phyloP scores from a whole-genome alignment of 176 grass and related monocot species.

The Hsuehochloa calcarea region DNA sequence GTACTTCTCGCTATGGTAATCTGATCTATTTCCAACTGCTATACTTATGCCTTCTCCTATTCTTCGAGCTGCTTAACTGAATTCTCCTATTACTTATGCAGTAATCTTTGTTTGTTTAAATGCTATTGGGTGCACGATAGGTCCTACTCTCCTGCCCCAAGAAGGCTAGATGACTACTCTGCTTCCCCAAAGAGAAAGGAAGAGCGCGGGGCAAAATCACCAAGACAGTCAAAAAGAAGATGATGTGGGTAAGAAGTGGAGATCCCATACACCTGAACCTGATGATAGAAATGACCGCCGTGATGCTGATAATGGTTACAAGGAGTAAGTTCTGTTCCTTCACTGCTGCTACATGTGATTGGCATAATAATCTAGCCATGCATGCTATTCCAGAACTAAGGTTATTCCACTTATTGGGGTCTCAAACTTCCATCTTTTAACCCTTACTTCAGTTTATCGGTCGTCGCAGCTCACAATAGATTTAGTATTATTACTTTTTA shows the following conservation, averaged over 20 bases:
- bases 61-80: conserved; percentile 15
- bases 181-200: conserved; percentile 61
- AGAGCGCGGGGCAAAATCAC: conserved; percentile 26
- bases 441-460: neutral
- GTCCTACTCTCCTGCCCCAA: conserved; percentile 77
- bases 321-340: conserved; percentile 45
- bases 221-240: conserved; percentile 40
- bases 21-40: conserved; percentile 17
- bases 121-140: conserved; percentile 10
- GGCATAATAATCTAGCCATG: neutral
- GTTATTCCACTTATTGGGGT: neutral
- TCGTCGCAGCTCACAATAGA: neutral
- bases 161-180: conserved; percentile 48
- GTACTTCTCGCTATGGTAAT: conserved; percentile 67
- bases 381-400: neutral
- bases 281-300: conserved; percentile 28
- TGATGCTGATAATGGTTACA: conserved; percentile 40
- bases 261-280: conserved; percentile 46
- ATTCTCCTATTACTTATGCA: neutral
- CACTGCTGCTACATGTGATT: neutral
- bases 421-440: neutral
- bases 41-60: neutral
- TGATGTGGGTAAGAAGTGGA: conserved; percentile 32
- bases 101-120: conserved; percentile 5
- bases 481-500: neutral